Base-by-base conservation (phyloP, 1,139 yeast species). In the Debaryomyces nepalensis region DNA sequence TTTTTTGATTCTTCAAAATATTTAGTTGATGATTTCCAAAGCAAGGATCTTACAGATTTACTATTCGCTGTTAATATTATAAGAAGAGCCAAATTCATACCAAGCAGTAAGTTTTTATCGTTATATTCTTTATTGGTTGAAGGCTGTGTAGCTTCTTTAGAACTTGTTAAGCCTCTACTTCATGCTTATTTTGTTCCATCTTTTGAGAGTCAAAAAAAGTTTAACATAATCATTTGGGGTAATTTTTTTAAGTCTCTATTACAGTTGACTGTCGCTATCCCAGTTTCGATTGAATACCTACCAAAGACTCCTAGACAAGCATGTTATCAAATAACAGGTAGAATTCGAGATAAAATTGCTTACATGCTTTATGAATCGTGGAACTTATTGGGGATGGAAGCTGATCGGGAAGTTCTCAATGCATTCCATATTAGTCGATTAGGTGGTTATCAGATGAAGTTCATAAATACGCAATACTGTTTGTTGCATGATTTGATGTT, bases 251-350 rank as follows among this genome's bases (percentile, higher is more conserved):
- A 77, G 51, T 72, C 81, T 10, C 65, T 84, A 35, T 71, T 87
- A 20, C 75, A 74, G 43, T 56, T 79, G 34, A 75, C 81, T 19
- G 72, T 80, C 2, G 65, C 79, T 15, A 75, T 77, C 48, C 84
- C 87, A 1, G 81, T 81, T 10, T 68, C 87, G 0, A 65, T 78
- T 42, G 86, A 82, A 52, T 86, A 82, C 52, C 67, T 85, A 44
- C 77, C 89, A 2, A 84, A 81, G 37, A 82, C 87, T 41, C 90
- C 95, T 37, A 75, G 84, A 57, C 82, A 82, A 53, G 91, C 91
- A 1, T 81, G 90, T 51, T 70, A 68, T 63, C 73, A 73, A 44
- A 79, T 88, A 36, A 77, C 90, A 1, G 82, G 82, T 10, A 82
- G 79, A 52, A 67, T 87, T 49, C 75, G 95, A 50, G 75, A 76